These are phyloP conservation scores for Aeschynomene evenia DNA, from an alignment of 306 rosid genomes.

Conservation along the genomic window DNA sequence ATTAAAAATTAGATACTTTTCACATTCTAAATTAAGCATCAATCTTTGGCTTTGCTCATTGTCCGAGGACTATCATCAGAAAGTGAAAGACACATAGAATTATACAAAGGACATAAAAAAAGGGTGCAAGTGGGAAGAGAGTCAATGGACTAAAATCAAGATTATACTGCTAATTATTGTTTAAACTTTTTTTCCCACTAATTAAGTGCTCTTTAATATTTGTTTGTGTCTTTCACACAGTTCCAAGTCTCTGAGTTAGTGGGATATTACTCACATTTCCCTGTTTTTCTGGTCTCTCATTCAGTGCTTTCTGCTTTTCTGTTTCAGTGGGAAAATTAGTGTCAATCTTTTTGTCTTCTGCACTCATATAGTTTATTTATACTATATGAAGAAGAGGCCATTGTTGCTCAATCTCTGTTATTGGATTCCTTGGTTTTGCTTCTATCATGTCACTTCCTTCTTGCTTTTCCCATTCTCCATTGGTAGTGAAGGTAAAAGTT, in stretches of 20 bases:
- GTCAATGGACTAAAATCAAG: neutral
- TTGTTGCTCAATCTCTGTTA: slow-evolving; percentile 33
- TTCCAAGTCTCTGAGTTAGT: slow-evolving; percentile 16
- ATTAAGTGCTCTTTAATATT: neutral
- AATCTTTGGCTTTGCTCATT: no score
- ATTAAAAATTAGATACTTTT: no score
- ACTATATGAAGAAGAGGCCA: slow-evolving; percentile 45
- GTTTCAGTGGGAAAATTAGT: slow-evolving; percentile 1
- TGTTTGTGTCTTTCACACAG: neutral
- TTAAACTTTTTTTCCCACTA: neutral
- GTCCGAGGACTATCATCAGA: no score
- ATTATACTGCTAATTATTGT: neutral
- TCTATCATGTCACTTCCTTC: slow-evolving; percentile 55
- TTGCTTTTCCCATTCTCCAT: slow-evolving; percentile 48
- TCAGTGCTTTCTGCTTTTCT: neutral
- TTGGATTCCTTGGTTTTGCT: slow-evolving; percentile 37
- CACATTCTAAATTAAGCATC: no score
- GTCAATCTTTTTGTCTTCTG: neutral
- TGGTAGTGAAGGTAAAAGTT: slow-evolving; percentile 55
- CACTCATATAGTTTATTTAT: neutral
- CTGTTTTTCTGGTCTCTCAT: neutral
- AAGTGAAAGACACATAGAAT: neutral
- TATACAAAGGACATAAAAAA: neutral
- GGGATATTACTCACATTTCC: neutral
- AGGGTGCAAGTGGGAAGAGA: neutral